phyloP scores from a whole-genome alignment of 305 asterid species.

The Striga hermonthica region DNA sequence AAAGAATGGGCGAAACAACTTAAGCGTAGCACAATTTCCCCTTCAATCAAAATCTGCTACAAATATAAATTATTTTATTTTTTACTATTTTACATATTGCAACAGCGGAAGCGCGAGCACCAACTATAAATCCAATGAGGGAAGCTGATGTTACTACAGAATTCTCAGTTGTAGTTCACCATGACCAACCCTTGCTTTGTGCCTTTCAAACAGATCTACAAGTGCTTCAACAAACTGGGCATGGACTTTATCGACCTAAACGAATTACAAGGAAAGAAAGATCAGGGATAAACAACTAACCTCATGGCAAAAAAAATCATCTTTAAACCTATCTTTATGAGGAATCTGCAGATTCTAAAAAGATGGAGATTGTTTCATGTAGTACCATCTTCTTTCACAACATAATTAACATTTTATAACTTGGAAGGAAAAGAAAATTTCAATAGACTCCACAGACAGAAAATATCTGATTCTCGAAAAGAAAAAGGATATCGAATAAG shows the following conservation, averaged over 20 bases:
- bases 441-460: no score
- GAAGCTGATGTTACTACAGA: constrained; percentile 35
- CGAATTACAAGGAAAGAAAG: background rate
- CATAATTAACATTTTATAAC: background rate
- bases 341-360: background rate
- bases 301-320: background rate
- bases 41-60: no score
- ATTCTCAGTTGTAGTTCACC: constrained; percentile 47
- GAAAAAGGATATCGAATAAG: background rate
- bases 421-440: no score
- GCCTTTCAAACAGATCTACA: constrained; percentile 58
- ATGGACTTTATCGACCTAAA: constrained; percentile 58
- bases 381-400: no score
- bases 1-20: no score
- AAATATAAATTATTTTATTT: no score
- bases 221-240: constrained; percentile 59
- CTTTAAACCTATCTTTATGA: background rate
- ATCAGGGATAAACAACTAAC: background rate
- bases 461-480: no score
- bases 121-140: background rate
- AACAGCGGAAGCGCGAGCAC: no score
- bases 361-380: background rate
- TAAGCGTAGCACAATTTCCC: no score
- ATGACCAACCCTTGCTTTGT: constrained; percentile 59
- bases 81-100: no score